A percentile compares a stretch with the other conserved stretches of the same genome.
These are phyloP conservation scores for Chytriomyces confervae DNA, from an alignment of 192 early-diverging fungal genomes.

Conservation along the genomic window DNA sequence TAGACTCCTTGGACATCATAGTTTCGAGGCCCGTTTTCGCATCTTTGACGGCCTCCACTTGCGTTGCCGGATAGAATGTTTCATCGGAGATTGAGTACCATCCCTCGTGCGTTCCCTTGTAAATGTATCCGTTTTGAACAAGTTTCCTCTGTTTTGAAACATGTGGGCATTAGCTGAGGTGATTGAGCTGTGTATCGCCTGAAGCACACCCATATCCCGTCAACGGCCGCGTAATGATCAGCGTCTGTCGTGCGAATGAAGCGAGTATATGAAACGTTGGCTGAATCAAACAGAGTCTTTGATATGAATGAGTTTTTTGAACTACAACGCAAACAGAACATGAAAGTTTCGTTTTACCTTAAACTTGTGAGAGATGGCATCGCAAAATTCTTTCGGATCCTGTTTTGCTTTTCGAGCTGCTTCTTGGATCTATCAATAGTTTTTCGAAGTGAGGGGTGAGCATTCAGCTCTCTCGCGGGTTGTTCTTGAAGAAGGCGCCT, in stretches of 20 bases:
- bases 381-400: slow-evolving; percentile 79
- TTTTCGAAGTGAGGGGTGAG: not conserved
- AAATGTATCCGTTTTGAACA: slow-evolving; percentile 75
- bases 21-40: slow-evolving; percentile 44
- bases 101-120: slow-evolving; percentile 88
- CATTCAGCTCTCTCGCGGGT: not conserved
- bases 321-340: not conserved
- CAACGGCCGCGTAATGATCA: slow-evolving; percentile 73
- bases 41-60: slow-evolving; percentile 71
- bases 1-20: slow-evolving; percentile 81
- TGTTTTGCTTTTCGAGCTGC: slow-evolving; percentile 70
- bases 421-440: slow-evolving; percentile 77
- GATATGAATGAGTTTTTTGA: not conserved
- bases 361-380: slow-evolving; percentile 70
- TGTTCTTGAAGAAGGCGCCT: not conserved
- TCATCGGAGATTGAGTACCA: slow-evolving; percentile 98
- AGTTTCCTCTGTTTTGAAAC: slow-evolving; percentile 56
- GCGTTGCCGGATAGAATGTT: slow-evolving; percentile 79
- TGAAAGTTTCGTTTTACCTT: slow-evolving; percentile 41
- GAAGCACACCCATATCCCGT: slow-evolving; percentile 71
- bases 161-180: not conserved
- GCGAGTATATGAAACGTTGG: slow-evolving; percentile 78
- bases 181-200: not conserved
- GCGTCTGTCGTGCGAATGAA: slow-evolving; percentile 88
- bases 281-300: slow-evolving; percentile 68